Evolutionary conservation across 176 grass and related monocot species (phyloP), one percentile per base, ranked within the genome.

Genomic region (Oryza glumipatula): DNA sequence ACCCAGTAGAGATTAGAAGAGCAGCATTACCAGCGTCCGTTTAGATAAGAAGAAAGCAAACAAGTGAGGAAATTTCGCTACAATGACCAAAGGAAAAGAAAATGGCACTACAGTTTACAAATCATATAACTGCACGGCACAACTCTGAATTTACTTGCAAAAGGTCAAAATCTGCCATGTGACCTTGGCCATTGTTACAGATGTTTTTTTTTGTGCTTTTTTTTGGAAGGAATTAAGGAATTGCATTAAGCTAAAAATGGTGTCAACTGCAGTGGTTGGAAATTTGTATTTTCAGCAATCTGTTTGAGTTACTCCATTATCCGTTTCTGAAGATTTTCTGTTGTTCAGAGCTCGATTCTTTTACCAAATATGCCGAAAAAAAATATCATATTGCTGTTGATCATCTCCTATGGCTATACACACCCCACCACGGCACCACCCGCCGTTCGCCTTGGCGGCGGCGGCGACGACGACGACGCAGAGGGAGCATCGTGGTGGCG

Each of bases 41-140:
- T 45, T 11, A 72, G 70, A 14, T 49, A 17, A 49, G 44, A 49
- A 73, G 71, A 23, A 49, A 73, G 71, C 71, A 73, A 47, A 39
- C 22, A 49, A 73, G 44, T 30, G 71, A 73, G 16, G 71, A 73
- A 22, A 16, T 22, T 47, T 26, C 70, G 11, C 11, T 15, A 22
- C 44, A 73, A 49, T 4, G 52, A 21, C 52, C 17, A 58, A 58
- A 58, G 52, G 8, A 61, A 56, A 22, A 26, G 26, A 46, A 28
- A 8, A 3, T 23, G 39, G 47, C 11, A 4, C 16, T 47, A 16
- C n/a, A 48, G 21, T 21, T 58, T 58, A 8, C 52, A 65, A 65
- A 15, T 72, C 70, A 46, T 21, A 47, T 47, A 4, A 46, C 41
- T n/a, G 44, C 24, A 46, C n/a, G n/a, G n/a, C 41, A 72, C 68